Evolutionary conservation across 2,329 filamentous ascomycete species (phyloP), one percentile per base, ranked within the genome.

Genomic region (Aspergillus sojae): DNA sequence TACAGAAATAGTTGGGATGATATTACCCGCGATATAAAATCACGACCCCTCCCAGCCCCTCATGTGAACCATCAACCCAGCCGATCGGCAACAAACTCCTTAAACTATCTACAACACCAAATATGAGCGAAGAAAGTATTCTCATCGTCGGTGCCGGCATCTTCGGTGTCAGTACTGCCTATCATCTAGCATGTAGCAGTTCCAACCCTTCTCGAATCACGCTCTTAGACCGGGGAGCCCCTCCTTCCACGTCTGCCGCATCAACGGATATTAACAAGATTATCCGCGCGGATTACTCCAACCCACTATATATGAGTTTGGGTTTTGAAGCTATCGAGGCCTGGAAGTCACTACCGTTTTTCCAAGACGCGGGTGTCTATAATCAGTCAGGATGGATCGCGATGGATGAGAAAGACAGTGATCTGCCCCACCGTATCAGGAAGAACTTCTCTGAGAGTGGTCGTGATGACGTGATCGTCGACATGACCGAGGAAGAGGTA

Each of bases 201-300:
- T 81, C 84, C 21, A 65, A 67, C 39, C 72, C 81, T 39, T 83
- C 83, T 1, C 77, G 77, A 2, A 79, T 90, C 59, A 87, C 83
- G 1, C 74, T 90, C 2, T 78, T 90, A 30, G 88, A 90, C 76
- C 83, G 86, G 16, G 80, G 84, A 62, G 78, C 82, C 2, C 72
- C 76, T 4, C 83, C 85, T 28, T 83, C 83, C 1, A 77, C 80
- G 0, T 76, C 72, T 58, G 89, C 88, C 36, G 89, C 89, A 0
- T 91, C 89, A 0, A 89, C 87, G 81, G 89, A 92, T 77, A 88
- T 88, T 84, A 91, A 90, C 79, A 91, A 91, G 75, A 88, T 90
- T 32, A 83, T 91, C 19, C 87, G 89, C 62, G 87, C 88, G 55
- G 89, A 91, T 74, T 91, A 91, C 77, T 82, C 85, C 61, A 86